These are phyloP conservation scores for Russula virescens DNA, from an alignment of 768 basidiomycete genomes.

Conservation along the genomic window DNA sequence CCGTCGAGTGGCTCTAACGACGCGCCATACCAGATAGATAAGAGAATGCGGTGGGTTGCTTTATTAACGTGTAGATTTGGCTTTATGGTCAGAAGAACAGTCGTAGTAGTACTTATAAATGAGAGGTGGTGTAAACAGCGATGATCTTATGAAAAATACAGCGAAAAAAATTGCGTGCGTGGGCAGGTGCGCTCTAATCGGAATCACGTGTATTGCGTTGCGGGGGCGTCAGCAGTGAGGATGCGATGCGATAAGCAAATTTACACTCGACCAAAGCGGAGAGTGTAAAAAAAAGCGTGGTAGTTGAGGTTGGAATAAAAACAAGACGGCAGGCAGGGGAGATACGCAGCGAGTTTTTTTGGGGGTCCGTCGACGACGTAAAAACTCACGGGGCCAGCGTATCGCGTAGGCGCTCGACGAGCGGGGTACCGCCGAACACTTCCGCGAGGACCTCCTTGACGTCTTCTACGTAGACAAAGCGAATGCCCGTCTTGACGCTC, in stretches of 20 bases:
- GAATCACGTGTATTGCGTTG: constrained; percentile 12
- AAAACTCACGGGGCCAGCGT: constrained; percentile 34
- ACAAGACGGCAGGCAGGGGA: too few species aligned
- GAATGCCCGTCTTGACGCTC: constrained; percentile 92
- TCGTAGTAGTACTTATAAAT: constrained; percentile 5
- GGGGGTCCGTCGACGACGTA: too few species aligned
- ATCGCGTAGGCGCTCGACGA: constrained; percentile 63
- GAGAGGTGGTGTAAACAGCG: constrained; percentile 8
- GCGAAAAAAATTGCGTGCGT: constrained; percentile 18
- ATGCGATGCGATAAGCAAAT: not conserved
- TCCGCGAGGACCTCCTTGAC: constrained; percentile 85
- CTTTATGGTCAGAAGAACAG: too few species aligned
- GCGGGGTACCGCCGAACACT: constrained; percentile 64
- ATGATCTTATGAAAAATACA: constrained; percentile 15
- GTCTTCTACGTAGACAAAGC: constrained; percentile 93
- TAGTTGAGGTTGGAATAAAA: too few species aligned
- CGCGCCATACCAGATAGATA: not conserved
- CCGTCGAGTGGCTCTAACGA: constrained; percentile 32
- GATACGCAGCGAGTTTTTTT: too few species aligned
- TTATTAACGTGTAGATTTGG: constrained; percentile 13
- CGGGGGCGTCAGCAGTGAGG: not conserved
- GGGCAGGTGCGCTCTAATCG: constrained; percentile 17
- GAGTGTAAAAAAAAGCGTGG: too few species aligned
- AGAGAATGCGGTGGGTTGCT: not conserved
- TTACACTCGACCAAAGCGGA: constrained; percentile 8